phyloP scores from a whole-genome alignment of 495 filamentous ascomycete species.

The Penicillium coprophilum region DNA sequence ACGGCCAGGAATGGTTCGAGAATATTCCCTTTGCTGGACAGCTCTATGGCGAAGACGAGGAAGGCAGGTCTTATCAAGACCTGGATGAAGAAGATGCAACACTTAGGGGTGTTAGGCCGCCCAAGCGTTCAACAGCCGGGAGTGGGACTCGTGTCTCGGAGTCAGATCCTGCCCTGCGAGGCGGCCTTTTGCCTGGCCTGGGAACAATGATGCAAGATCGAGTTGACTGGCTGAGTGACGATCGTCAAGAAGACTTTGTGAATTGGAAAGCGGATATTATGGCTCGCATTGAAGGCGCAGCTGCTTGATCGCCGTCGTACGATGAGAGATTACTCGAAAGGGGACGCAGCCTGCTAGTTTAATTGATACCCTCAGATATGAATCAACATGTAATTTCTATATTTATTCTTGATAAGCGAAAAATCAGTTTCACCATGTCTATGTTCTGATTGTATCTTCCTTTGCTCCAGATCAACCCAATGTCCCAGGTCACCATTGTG shows the following conservation, averaged over 20 bases:
- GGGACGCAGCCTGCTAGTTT: slow-evolving; percentile 10
- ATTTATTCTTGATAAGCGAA: neutral
- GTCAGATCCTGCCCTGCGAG: slow-evolving; percentile 20
- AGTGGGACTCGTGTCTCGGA: slow-evolving; percentile 12
- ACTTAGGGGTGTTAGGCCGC: slow-evolving; percentile 21
- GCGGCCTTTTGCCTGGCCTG: slow-evolving; percentile 53
- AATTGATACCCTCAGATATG: slow-evolving; percentile 29
- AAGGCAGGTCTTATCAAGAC: slow-evolving; percentile 38
- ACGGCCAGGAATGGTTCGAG: slow-evolving; percentile 64
- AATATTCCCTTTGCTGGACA: slow-evolving; percentile 50
- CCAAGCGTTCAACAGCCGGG: slow-evolving; percentile 25
- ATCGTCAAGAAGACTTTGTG: slow-evolving; percentile 63
- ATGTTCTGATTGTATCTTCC: neutral
- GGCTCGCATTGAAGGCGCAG: slow-evolving; percentile 32
- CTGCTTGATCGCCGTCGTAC: slow-evolving; percentile 11
- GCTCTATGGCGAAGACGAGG: slow-evolving; percentile 41
- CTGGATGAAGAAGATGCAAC: slow-evolving; percentile 35
- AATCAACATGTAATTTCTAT: neutral
- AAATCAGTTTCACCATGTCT: neutral
- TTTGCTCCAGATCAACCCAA: slow-evolving; percentile 16
- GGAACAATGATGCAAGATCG: slow-evolving; percentile 85
- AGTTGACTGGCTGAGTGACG: slow-evolving; percentile 76
- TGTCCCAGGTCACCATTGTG: neutral
- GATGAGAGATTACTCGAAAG: neutral
- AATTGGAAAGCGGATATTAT: slow-evolving; percentile 73